Percentiles rank a stretch among this genome's conserved stretches.
Evolutionary conservation across 495 filamentous ascomycete genomes (phyloP).

Genomic region (Glarea lozoyensis): DNA sequence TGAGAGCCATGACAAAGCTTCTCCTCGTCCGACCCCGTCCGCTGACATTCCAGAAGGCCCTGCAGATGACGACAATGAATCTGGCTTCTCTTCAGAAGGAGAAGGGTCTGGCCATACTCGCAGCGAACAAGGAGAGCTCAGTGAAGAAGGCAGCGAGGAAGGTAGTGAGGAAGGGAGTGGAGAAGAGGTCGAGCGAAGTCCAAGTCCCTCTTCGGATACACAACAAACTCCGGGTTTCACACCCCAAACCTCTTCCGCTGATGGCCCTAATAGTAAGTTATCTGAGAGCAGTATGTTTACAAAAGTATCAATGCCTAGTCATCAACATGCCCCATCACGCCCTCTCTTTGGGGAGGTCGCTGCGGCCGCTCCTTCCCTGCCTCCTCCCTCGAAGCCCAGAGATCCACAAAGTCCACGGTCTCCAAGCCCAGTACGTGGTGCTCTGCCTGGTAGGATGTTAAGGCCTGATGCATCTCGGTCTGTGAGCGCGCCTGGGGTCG

Average conservation of each 20-base stretch:
- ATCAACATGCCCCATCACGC: conserved; percentile 15
- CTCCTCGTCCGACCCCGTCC: conserved; percentile 27
- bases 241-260: conserved; percentile 62
- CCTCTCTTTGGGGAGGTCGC: conserved; percentile 60
- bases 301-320: conserved; percentile 9
- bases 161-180: conserved; percentile 48
- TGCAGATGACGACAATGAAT: conserved; percentile 25
- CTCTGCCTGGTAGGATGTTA: conserved; percentile 34
- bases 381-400: conserved; percentile 38
- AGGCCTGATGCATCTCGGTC: conserved; percentile 44
- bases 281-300: conserved; percentile 9
- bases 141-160: conserved; percentile 35
- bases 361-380: conserved; percentile 35
- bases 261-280: conserved; percentile 20
- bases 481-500: conserved; percentile 47
- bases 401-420: conserved; percentile 57
- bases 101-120: too few relatives aligned
- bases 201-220: conserved; percentile 42
- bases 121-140: conserved; percentile 34
- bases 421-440: conserved; percentile 63
- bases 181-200: conserved; percentile 56
- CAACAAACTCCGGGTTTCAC: conserved; percentile 49
- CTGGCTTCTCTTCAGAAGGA: conserved; percentile 23
- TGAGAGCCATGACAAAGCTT: conserved; percentile 25
- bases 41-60: conserved; percentile 25